These are phyloP conservation scores for Tremella fuciformis DNA, from an alignment of 768 basidiomycete genomes.

Conservation along the genomic window DNA sequence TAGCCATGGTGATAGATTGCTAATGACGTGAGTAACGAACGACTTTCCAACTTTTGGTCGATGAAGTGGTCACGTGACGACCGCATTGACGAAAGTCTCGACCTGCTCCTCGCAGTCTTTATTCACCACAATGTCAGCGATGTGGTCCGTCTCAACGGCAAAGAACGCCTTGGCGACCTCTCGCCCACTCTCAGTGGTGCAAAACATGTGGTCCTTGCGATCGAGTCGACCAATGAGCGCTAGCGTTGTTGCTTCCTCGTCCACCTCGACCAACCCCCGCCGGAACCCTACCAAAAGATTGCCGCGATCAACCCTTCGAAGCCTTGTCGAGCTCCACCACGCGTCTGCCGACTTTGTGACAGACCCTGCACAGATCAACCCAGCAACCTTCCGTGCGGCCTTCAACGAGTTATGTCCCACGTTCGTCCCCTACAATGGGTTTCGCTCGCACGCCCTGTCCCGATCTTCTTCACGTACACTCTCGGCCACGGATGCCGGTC, in stretches of 20 bases:
- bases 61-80: not conserved
- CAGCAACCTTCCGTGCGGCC: not conserved
- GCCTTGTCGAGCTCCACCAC: not conserved
- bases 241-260: not conserved
- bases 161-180: not conserved
- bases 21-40: not conserved
- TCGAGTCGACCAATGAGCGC: not conserved
- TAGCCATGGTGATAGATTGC: conserved; percentile 14
- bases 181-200: not conserved
- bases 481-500: not conserved
- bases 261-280: conserved; percentile 4
- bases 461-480: not conserved
- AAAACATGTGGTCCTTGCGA: not conserved
- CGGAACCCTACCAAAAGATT: not conserved
- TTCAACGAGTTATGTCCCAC: not conserved
- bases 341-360: not conserved
- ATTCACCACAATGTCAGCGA: not conserved
- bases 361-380: not conserved
- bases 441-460: not conserved
- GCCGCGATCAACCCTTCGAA: not conserved
- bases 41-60: not conserved
- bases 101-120: not conserved
- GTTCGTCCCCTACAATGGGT: not conserved
- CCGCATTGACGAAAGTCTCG: not conserved
- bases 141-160: not conserved